Percentiles rank a stretch among this genome's conserved stretches.
These are phyloP conservation scores for Neurospora intermedia DNA, from an alignment of 495 filamentous ascomycete species.

Conservation along the genomic window DNA sequence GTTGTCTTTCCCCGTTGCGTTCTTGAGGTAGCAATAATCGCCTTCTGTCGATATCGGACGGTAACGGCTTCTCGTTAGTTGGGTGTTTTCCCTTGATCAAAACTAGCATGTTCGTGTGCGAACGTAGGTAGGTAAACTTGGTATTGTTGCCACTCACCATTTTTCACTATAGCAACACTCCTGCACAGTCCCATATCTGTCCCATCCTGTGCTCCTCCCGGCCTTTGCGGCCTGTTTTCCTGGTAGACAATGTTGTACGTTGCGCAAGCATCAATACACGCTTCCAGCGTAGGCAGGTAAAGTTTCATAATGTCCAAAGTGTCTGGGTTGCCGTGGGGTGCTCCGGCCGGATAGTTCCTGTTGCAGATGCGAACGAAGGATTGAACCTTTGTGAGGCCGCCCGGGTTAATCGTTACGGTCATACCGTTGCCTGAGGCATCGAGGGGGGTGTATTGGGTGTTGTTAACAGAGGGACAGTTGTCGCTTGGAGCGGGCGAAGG, in stretches of 20 bases:
- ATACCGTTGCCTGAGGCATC: conserved; percentile 16
- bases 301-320: conserved; percentile 24
- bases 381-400: conserved; percentile 7
- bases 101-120: neutral
- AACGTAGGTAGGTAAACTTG: neutral
- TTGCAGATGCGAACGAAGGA: conserved; percentile 21
- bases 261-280: conserved; percentile 25
- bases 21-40: conserved; percentile 29
- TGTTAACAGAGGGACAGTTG: conserved; percentile 20
- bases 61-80: neutral
- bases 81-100: neutral
- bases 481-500: conserved; percentile 12
- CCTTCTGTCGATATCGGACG: conserved; percentile 1
- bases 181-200: conserved; percentile 14
- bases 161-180: conserved; percentile 20
- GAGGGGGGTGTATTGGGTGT: conserved; percentile 16
- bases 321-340: conserved; percentile 9
- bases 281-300: conserved; percentile 24
- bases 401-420: conserved; percentile 2
- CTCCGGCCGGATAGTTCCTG: conserved; percentile 21
- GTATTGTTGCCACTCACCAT: neutral
- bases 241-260: conserved; percentile 22
- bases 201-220: neutral
- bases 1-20: conserved; percentile 20
- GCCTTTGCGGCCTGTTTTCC: neutral